Percentiles rank a stretch among this genome's conserved stretches.
These are phyloP conservation scores for Fusarium albidum DNA, from an alignment of 2,329 filamentous ascomycete species.

Conservation along the genomic window DNA sequence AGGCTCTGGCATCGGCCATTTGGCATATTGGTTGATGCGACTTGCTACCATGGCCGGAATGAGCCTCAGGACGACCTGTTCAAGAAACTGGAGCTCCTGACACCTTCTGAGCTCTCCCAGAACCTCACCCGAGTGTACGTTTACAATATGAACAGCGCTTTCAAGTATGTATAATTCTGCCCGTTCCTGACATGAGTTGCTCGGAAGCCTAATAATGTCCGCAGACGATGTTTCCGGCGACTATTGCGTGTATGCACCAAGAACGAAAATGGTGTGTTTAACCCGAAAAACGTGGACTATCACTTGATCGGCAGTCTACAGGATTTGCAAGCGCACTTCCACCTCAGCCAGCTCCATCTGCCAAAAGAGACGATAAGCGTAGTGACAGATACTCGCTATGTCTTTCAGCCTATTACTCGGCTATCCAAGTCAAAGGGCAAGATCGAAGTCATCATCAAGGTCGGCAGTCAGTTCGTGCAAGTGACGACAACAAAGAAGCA, in stretches of 20 bases:
- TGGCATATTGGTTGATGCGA: slow-evolving; percentile 72
- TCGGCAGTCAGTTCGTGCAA: slow-evolving; percentile 75
- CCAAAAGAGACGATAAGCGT: slow-evolving; percentile 76
- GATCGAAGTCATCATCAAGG: slow-evolving; percentile 73
- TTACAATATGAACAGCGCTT: slow-evolving; percentile 78
- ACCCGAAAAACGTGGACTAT: slow-evolving; percentile 72
- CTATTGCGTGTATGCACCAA: slow-evolving; percentile 69
- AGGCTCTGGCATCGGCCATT: slow-evolving; percentile 75
- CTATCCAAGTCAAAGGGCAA: slow-evolving; percentile 75
- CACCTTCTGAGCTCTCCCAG: slow-evolving; percentile 66
- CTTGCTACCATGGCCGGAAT: slow-evolving; percentile 73
- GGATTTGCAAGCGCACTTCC: slow-evolving; percentile 72
- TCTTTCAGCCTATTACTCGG: slow-evolving; percentile 71
- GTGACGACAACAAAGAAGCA: slow-evolving; percentile 74
- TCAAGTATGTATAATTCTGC: slow-evolving; percentile 55
- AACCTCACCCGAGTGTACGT: slow-evolving; percentile 70
- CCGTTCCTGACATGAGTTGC: not conserved
- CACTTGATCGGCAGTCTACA: slow-evolving; percentile 71
- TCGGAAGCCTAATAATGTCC: slow-evolving; percentile 4
- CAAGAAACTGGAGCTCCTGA: slow-evolving; percentile 68
- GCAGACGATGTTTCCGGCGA: slow-evolving; percentile 68
- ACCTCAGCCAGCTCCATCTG: slow-evolving; percentile 70
- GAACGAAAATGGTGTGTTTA: slow-evolving; percentile 67
- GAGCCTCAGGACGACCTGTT: slow-evolving; percentile 73
- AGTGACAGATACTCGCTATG: slow-evolving; percentile 70